Percentiles rank a stretch among this genome's conserved stretches.
These are phyloP conservation scores for Candida adriatica DNA, from an alignment of 805 yeast species.

Conservation along the genomic window DNA sequence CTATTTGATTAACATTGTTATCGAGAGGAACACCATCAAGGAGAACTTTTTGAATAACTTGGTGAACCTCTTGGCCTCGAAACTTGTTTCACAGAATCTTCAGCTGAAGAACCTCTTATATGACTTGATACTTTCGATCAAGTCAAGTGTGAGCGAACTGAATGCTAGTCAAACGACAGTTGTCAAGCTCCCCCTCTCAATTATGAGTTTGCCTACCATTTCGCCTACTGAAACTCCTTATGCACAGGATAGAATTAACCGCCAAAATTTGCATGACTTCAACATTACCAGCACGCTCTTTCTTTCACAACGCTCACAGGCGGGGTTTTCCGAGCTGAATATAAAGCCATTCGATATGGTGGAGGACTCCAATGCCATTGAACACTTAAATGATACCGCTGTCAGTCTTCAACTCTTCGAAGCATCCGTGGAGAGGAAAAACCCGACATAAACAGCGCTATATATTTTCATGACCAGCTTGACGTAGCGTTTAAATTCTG, in stretches of 20 bases:
- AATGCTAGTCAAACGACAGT: slow-evolving; percentile 22
- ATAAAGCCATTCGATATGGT: slow-evolving; percentile 49
- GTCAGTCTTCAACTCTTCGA: slow-evolving; percentile 48
- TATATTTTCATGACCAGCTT: no score
- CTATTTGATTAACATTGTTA: slow-evolving; percentile 39
- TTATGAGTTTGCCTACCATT: slow-evolving; percentile 19
- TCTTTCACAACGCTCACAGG: slow-evolving; percentile 22
- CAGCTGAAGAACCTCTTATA: slow-evolving; percentile 50
- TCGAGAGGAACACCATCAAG: slow-evolving; percentile 34
- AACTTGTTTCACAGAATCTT: slow-evolving; percentile 36
- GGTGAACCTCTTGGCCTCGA: slow-evolving; percentile 37
- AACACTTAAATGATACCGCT: slow-evolving; percentile 45
- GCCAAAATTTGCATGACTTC: slow-evolving; percentile 19
- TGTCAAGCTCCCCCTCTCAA: slow-evolving; percentile 23
- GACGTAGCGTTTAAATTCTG: no score
- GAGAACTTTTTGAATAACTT: slow-evolving; percentile 42
- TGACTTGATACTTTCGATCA: slow-evolving; percentile 51
- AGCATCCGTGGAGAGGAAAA: slow-evolving; percentile 39
- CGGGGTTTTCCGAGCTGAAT: slow-evolving; percentile 30
- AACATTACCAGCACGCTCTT: slow-evolving; percentile 17
- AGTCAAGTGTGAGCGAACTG: slow-evolving; percentile 26
- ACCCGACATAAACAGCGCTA: no score
- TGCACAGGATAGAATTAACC: neutral
- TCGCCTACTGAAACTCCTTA: slow-evolving; percentile 8
- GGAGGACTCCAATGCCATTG: slow-evolving; percentile 46